Percentiles rank a stretch among this genome's conserved stretches.
Conservation (phyloP, 352 stramenopile genomes). For the Thraustochytrium sp. region DNA sequence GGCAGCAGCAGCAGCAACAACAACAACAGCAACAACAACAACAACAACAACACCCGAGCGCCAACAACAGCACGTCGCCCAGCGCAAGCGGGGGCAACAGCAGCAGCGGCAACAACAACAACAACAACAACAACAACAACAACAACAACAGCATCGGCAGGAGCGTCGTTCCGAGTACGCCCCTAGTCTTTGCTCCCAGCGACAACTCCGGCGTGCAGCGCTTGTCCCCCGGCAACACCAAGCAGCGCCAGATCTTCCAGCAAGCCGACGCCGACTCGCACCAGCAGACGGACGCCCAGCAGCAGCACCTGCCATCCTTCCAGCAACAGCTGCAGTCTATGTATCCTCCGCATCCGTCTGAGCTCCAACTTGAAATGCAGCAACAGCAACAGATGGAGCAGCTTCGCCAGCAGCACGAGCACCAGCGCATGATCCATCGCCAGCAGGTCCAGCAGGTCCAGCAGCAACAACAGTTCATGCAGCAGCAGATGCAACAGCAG, state of each 20-base stretch:
- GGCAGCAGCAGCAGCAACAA: neutral
- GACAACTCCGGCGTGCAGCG: neutral
- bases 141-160: neutral
- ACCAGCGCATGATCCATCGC: neutral
- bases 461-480: neutral
- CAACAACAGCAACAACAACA: neutral
- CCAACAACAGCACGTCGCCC: neutral
- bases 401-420: neutral
- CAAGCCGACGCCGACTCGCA: too few relatives aligned
- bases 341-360: neutral
- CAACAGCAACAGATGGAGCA: neutral
- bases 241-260: neutral
- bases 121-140: neutral
- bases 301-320: too few relatives aligned
- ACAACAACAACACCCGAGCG: neutral
- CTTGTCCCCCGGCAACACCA: neutral
- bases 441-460: neutral
- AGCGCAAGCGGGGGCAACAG: neutral
- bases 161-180: neutral
- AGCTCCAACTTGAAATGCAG: neutral
- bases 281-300: too few relatives aligned
- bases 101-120: neutral
- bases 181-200: neutral
- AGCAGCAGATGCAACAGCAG: neutral
- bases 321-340: too few relatives aligned